Base-by-base conservation (phyloP, 345 rosid species). In the thale cress (Arabidopsis thaliana) region DNA sequence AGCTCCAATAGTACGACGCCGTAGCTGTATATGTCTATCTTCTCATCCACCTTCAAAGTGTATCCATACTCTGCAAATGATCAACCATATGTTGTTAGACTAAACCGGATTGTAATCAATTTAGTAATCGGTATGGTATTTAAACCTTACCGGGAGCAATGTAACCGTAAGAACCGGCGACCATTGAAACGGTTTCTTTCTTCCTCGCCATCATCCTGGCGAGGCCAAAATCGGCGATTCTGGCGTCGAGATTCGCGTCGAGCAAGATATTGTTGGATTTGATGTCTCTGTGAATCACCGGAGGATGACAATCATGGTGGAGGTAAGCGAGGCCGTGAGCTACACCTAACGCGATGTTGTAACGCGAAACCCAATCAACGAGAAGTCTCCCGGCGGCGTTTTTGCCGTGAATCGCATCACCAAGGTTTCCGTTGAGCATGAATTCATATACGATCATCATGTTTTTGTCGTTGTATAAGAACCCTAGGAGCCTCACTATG, bases 121-220 rank as follows among this genome's bases (percentile, higher is more conserved):
- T 40, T 25, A 60, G 7, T 11, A 72, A 72, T 36, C 71, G 78
- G 65, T 20, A 40, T 2, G 30, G 20, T 42, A 12, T 1, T 25
- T 42, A 4, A 14, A 6, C 66, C 76, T 78, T 79, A 94, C 98
- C 96, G 7, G 97, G 96, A 49, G 97, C 98, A 6, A 94, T 94
- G 84, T 90, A 94, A 12, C 97, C 96, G 67, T 88, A 91, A n/a
- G 98, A 94, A 40, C 98, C 98, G 30, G 98, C 97, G 61, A 94
- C 97, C 89, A 90, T 83, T 0, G 96, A 90, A 61, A 91, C 92
- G 16, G 96, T 94, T 81, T 94, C 97, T 14, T 94, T 91, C 86
- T 83, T 90, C 38, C 85, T 81, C 38, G 82, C 82, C 97, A 94
- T 90, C 96, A 88, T 85, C 72, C 88, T 91, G 7, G 97, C 98